Evolutionary conservation across 495 filamentous ascomycete genomes (phyloP), one percentile per base, ranked within the genome.

Genomic region (Penicillium herquei): DNA sequence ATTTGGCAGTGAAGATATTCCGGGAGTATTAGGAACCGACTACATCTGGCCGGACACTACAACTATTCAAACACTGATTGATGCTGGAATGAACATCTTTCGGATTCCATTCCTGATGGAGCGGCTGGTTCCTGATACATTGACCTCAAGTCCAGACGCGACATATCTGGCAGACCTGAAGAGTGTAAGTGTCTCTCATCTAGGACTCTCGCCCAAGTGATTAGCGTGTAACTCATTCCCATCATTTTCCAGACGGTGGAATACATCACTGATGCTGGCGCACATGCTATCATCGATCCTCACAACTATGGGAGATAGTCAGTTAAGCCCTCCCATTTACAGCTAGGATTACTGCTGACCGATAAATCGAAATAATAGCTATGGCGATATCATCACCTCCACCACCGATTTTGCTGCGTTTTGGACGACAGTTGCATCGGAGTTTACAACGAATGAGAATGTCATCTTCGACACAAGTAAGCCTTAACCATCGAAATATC

Each of bases 61-160:
- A 17, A 69, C 74, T 40, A 80, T 85, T 44, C 54, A 83, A 70
- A 82, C 77, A 6, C 72, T 89, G 68, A 70, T 81, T 31, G 73
- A 70, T 47, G 73, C 75, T 39, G 87, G 87, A 6, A 81, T 86
- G 74, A 90, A 89, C 63, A 83, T 78, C 49, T 89, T 89, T 78
- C 83, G 86, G n/a, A 73, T 90, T 40, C 75, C 79, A 1, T 83
- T 88, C 67, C 66, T 82, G 67, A 89, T 89, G 85, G 87, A 90
- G 67, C 81, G 86, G 26, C 63, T 89, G 43, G 72, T 79, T 11
- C 87, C 80, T 0, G 72, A 60, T 43, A 57, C 70, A 33, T 56
- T 88, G 63, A 73, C 75, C 8, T 73, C 70, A n/a, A 56, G 64
- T 6, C 44, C 72, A n/a, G 67, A 78, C 48, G 39, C 52, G 0